These are phyloP conservation scores for Xylaria sp. DNA, from an alignment of 2,329 filamentous ascomycete species.

Conservation along the genomic window DNA sequence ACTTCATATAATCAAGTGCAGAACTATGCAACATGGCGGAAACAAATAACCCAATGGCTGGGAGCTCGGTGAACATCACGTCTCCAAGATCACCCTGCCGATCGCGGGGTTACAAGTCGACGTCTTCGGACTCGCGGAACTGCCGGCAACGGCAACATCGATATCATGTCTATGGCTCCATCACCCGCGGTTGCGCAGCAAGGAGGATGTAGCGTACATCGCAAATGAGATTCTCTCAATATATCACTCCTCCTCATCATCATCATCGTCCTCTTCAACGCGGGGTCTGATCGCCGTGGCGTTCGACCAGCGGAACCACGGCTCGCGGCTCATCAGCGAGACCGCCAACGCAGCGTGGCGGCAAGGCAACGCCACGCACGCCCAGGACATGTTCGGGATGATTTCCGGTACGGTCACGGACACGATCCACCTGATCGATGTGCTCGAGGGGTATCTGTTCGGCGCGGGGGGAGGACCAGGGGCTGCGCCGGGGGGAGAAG, in stretches of 20 bases:
- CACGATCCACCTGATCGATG: constrained; percentile 74
- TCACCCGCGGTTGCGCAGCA: constrained; percentile 75
- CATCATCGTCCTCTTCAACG: constrained; percentile 47
- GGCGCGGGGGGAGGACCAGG: constrained; percentile 43
- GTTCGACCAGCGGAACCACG: constrained; percentile 95
- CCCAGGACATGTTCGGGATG: constrained; percentile 87
- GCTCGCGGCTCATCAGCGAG: constrained; percentile 69
- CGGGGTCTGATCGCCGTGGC: constrained; percentile 77
- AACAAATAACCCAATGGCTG: constrained; percentile 23
- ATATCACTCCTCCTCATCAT: constrained; percentile 68
- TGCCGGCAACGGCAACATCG: constrained; percentile 57
- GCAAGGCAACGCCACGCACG: constrained; percentile 78
- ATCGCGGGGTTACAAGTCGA: constrained; percentile 81
- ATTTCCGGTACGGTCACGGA: constrained; percentile 78
- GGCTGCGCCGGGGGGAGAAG: constrained; percentile 36
- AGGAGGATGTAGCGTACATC: constrained; percentile 76
- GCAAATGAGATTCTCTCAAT: constrained; percentile 71
- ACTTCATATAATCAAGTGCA: neutral
- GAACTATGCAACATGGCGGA: constrained; percentile 17
- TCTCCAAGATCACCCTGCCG: constrained; percentile 70
- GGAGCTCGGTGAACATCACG: constrained; percentile 20
- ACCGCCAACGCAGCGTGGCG: constrained; percentile 80
- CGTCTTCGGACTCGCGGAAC: constrained; percentile 80
- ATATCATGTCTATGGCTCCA: constrained; percentile 90
- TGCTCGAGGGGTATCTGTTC: constrained; percentile 78